Conservation (phyloP, 805 yeast species). For the Ogataea saltuana region DNA sequence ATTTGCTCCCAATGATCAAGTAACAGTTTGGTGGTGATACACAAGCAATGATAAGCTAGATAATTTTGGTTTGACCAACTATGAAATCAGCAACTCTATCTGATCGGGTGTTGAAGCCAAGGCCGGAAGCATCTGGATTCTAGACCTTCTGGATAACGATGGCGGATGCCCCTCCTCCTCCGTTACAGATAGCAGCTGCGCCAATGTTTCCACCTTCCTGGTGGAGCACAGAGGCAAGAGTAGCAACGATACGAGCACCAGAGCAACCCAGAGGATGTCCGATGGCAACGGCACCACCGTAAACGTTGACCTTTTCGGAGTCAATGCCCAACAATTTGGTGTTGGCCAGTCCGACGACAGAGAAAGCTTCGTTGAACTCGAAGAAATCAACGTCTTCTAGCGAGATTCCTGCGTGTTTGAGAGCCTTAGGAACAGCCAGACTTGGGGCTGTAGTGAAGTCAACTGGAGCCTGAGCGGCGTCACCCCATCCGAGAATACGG, state of each 20-base stretch:
- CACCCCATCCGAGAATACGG: slow-evolving; percentile 92
- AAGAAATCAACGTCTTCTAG: slow-evolving; percentile 77
- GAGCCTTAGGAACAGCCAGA: slow-evolving; percentile 92
- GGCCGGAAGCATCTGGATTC: neutral
- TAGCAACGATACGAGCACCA: slow-evolving; percentile 93
- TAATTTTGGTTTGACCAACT: neutral
- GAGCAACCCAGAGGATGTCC: slow-evolving; percentile 96
- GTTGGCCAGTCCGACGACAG: slow-evolving; percentile 94
- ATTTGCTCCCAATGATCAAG: too few species aligned
- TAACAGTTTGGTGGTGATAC: too few species aligned
- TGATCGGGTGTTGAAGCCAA: neutral
- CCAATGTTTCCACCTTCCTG: slow-evolving; percentile 91
- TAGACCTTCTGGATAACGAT: slow-evolving; percentile 75
- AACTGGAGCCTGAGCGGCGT: slow-evolving; percentile 93
- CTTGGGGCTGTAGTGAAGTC: slow-evolving; percentile 97
- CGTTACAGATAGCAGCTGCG: slow-evolving; percentile 96
- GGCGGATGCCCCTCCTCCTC: slow-evolving; percentile 99
- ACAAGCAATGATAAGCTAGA: slow-evolving; percentile 5
- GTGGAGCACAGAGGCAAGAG: slow-evolving; percentile 72
- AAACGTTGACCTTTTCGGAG: slow-evolving; percentile 71
- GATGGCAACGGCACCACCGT: slow-evolving; percentile 95
- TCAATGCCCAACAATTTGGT: slow-evolving; percentile 66
- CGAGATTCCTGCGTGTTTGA: slow-evolving; percentile 75
- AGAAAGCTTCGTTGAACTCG: slow-evolving; percentile 97
- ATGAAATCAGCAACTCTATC: neutral